Evolutionary conservation across 352 stramenopile genomes (phyloP).

Genomic region (Pythium aquatile): DNA sequence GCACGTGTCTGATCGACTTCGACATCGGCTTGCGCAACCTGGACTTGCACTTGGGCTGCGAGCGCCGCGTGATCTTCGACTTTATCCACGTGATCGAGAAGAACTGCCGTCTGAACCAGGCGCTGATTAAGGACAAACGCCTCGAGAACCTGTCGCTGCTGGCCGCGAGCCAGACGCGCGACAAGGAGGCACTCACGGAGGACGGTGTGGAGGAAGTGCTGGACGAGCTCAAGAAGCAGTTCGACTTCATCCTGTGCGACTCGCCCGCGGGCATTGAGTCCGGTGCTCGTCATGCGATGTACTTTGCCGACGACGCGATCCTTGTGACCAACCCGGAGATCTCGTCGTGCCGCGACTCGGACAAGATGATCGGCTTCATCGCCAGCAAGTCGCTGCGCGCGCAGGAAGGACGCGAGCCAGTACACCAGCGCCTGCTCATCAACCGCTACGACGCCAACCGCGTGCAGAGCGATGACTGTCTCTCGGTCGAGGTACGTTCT

Average conservation of each 20-base stretch:
- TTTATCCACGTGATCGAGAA: constrained; percentile 93
- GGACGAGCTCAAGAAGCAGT: constrained; percentile 77
- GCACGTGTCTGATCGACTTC: constrained; percentile 93
- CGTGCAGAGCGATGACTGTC: constrained; percentile 87
- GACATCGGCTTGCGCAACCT: constrained; percentile 93
- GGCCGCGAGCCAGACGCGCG: constrained; percentile 87
- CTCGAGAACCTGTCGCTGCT: constrained; percentile 82
- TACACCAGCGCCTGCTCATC: constrained; percentile 87
- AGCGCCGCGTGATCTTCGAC: constrained; percentile 93
- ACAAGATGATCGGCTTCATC: constrained; percentile 97
- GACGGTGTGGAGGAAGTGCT: constrained; percentile 84
- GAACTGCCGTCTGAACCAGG: constrained; percentile 88
- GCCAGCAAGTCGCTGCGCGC: constrained; percentile 85
- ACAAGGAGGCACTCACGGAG: constrained; percentile 90
- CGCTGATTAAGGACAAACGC: constrained; percentile 90
- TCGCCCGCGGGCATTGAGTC: constrained; percentile 90
- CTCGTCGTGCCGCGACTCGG: constrained; percentile 89
- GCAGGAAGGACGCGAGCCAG: constrained; percentile 67
- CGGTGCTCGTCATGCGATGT: constrained; percentile 90
- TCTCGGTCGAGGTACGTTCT: constrained; percentile 71
- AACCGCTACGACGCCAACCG: constrained; percentile 91
- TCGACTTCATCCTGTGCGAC: constrained; percentile 91
- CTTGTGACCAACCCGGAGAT: constrained; percentile 95
- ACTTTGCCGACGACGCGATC: constrained; percentile 92
- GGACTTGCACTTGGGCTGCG: constrained; percentile 90